Evolutionary conservation across 495 filamentous ascomycete genomes (phyloP).

Genomic region (Trypethelium eluteriae): DNA sequence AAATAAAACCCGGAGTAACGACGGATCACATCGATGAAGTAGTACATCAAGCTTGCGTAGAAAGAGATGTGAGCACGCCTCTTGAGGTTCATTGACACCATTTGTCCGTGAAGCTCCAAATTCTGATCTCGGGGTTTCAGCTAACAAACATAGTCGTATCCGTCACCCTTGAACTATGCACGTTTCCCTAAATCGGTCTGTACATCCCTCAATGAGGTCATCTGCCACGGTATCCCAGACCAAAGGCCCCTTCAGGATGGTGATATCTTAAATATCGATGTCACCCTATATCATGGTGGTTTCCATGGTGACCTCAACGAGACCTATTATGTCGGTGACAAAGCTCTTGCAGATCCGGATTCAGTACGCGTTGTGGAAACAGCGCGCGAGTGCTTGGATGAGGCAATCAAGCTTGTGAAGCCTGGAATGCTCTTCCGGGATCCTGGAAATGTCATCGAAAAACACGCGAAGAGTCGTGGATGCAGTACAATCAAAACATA

Average conservation of each 20-base stretch:
- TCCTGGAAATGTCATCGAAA: slow-evolving; percentile 38
- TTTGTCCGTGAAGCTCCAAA: slow-evolving; percentile 13
- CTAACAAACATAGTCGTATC: slow-evolving; percentile 64
- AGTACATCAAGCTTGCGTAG: slow-evolving; percentile 91
- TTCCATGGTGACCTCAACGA: slow-evolving; percentile 42
- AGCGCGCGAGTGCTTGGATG: slow-evolving; percentile 35
- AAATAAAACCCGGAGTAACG: slow-evolving; percentile 76
- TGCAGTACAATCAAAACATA: slow-evolving; percentile 39
- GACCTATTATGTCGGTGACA: slow-evolving; percentile 39
- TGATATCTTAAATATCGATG: slow-evolving; percentile 42
- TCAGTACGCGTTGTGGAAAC: slow-evolving; percentile 38
- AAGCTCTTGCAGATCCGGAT: slow-evolving; percentile 35
- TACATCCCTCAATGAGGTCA: slow-evolving; percentile 91
- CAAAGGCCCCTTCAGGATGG: slow-evolving; percentile 36
- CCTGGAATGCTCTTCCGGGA: slow-evolving; percentile 39
- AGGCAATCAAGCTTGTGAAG: slow-evolving; percentile 39
- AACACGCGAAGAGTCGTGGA: slow-evolving; percentile 33
- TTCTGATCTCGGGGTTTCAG: neutral
- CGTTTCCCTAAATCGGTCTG: slow-evolving; percentile 97
- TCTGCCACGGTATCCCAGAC: slow-evolving; percentile 47
- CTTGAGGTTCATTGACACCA: slow-evolving; percentile 14
- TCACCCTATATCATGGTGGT: slow-evolving; percentile 39
- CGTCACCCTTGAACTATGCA: slow-evolving; percentile 92
- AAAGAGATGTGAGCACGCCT: slow-evolving; percentile 63
- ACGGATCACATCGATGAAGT: slow-evolving; percentile 95